Base-by-base conservation (phyloP, 164 flowering plant genomes). In the Cinnamomum micranthum region DNA sequence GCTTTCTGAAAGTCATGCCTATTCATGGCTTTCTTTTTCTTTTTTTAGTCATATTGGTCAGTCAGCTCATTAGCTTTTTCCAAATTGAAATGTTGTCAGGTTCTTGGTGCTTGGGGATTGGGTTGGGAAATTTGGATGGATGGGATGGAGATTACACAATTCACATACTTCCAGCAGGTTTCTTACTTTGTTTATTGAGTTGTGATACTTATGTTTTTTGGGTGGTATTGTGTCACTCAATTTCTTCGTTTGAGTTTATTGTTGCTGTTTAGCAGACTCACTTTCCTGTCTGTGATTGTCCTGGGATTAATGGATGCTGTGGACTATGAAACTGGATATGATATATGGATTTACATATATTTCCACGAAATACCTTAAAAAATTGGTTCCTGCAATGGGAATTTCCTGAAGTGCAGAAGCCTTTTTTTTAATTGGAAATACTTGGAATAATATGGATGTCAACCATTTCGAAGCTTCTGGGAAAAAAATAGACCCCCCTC, bases 81-180 rank as follows among this genome's bases (percentile, higher is more conserved):
- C 67, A 28, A 19, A 68, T 71, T 60, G 24, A 77, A 65, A 70
- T 35, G n/a, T 50, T 72, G 35, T 59, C 74, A 95, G 99, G 99
- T 95, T 70, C 97, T 95, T 76, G 99, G 99, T 81, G 98, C 99
- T 27, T 95, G 99, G 97, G 99, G 99, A 71, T 86, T 95, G 83
- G 99, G 99, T 73, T 93, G 99, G 99, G 99, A 95, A 85, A 81
- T 95, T 68, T 95, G 99, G 99, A 93, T 95, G 99, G 98, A 95
- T 84, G 99, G 99, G 59, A 95, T 95, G 98, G 99, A 95, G 87
- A 91, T 95, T 75, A 93, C 99, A 69, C 99, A 95, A 77, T 95
- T 95, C 82, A 95, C 99, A 50, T 95, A 95, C 85, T 95, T 95
- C 76, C 99, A 95, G 86, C 99, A 95, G 99, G 99, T 92, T 25